A percentile compares a stretch with the other conserved stretches of the same genome.
phyloP scores from a whole-genome alignment of 2,329 filamentous ascomycete species.

The Drechslerella dactyloides region DNA sequence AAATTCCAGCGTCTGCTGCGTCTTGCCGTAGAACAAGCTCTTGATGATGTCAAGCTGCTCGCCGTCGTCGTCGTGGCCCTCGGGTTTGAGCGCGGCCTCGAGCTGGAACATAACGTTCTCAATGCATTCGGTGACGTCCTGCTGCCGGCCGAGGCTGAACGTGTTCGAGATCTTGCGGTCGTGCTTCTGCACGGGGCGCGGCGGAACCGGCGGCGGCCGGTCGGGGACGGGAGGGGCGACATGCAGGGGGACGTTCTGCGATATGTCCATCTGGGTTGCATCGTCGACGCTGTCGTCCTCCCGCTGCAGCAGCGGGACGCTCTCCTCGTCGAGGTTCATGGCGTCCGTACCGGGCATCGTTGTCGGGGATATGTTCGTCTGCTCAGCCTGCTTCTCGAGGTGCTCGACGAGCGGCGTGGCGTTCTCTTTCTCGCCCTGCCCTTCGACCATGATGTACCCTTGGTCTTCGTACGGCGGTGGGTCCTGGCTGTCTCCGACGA shows the following conservation, averaged over 20 bases:
- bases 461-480: constrained; percentile 48
- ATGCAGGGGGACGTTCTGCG: constrained; percentile 43
- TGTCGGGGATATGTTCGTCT: constrained; percentile 21
- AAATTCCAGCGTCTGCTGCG: constrained; percentile 56
- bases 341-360: constrained; percentile 15
- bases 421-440: constrained; percentile 15
- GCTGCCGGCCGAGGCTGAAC: constrained; percentile 72
- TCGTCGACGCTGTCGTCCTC: constrained; percentile 56
- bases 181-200: constrained; percentile 60
- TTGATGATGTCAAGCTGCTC: constrained; percentile 84
- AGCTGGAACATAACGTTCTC: constrained; percentile 88
- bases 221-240: constrained; percentile 57
- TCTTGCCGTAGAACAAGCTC: constrained; percentile 65
- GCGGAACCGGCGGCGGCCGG: constrained; percentile 67
- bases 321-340: constrained; percentile 44
- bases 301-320: constrained; percentile 38
- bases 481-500: constrained; percentile 52
- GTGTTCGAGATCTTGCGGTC: constrained; percentile 58
- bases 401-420: constrained; percentile 9
- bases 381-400: constrained; percentile 12
- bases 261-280: constrained; percentile 34
- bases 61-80: constrained; percentile 69
- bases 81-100: constrained; percentile 82
- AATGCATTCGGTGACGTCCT: constrained; percentile 96
- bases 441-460: constrained; percentile 42